A percentile compares a stretch with the other conserved stretches of the same genome.
These are phyloP conservation scores for Neurospora africana DNA, from an alignment of 495 filamentous ascomycete species.

Conservation along the genomic window DNA sequence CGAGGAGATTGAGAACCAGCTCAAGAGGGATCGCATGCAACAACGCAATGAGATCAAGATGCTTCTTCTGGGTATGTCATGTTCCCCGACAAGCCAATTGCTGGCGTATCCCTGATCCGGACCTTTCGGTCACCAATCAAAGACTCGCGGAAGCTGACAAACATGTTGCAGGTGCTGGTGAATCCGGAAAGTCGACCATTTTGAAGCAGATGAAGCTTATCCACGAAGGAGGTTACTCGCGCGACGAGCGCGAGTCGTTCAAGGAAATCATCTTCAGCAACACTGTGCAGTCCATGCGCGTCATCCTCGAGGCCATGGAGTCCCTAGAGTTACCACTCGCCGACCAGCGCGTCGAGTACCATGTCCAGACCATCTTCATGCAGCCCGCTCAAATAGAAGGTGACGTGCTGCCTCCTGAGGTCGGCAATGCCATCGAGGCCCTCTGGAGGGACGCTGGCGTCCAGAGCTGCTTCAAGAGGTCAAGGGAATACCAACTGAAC, in stretches of 20 bases:
- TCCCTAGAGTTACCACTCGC: slow-evolving; percentile 81
- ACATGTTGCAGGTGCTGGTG: slow-evolving; percentile 70
- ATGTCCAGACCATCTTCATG: slow-evolving; percentile 94
- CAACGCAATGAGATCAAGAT: slow-evolving; percentile 99
- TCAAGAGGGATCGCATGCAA: slow-evolving; percentile 91
- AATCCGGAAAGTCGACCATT: slow-evolving; percentile 99
- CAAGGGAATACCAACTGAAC: slow-evolving; percentile 93
- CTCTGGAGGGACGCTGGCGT: slow-evolving; percentile 94
- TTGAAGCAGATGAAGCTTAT: slow-evolving; percentile 98
- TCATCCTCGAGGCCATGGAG: slow-evolving; percentile 94
- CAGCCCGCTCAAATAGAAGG: slow-evolving; percentile 92
- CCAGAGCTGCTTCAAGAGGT: slow-evolving; percentile 90
- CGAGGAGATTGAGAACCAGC: slow-evolving; percentile 97
- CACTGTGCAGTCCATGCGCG: slow-evolving; percentile 91
- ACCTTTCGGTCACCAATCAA: background rate
- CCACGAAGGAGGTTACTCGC: slow-evolving; percentile 69
- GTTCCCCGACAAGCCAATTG: background rate
- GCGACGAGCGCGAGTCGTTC: slow-evolving; percentile 71
- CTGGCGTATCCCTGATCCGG: background rate
- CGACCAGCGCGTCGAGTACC: slow-evolving; percentile 80
- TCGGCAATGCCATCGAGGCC: slow-evolving; percentile 83
- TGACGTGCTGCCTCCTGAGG: slow-evolving; percentile 87
- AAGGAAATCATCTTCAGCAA: slow-evolving; percentile 99
- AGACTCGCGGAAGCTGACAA: slow-evolving; percentile 9
- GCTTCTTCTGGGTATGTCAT: slow-evolving; percentile 79